phyloP scores from a whole-genome alignment of 2,329 filamentous ascomycete genomes.

The Incumbomyces lentus region DNA sequence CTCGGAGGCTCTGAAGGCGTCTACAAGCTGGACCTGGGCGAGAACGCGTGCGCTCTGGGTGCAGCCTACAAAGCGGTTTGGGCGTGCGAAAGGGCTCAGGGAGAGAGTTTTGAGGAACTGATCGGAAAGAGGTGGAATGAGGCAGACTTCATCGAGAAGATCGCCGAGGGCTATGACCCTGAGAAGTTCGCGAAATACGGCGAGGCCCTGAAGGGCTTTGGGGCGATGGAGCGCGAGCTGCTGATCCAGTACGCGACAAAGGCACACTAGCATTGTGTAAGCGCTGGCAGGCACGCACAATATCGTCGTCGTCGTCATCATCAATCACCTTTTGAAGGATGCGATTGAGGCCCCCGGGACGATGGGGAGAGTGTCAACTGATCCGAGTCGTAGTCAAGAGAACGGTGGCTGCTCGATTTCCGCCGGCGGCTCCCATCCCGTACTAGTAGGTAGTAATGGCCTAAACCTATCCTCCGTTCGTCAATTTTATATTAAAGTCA shows the following conservation, averaged over 20 bases:
- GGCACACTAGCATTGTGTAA: too few relatives aligned
- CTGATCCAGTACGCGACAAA: not conserved
- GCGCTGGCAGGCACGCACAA: too few relatives aligned
- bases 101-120: slow-evolving; percentile 78
- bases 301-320: too few relatives aligned
- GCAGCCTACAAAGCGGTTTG: slow-evolving; percentile 94
- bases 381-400: too few relatives aligned
- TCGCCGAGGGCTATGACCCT: slow-evolving; percentile 69
- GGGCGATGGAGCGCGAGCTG: slow-evolving; percentile 60
- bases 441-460: too few relatives aligned
- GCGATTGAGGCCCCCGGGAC: too few relatives aligned
- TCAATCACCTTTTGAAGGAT: too few relatives aligned
- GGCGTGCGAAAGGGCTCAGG: slow-evolving; percentile 59
- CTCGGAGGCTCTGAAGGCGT: slow-evolving; percentile 83
- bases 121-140: slow-evolving; percentile 79
- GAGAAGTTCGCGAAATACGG: slow-evolving; percentile 71
- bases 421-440: too few relatives aligned
- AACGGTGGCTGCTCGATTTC: too few relatives aligned
- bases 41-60: slow-evolving; percentile 87
- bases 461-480: too few relatives aligned
- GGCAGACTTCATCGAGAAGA: slow-evolving; percentile 68
- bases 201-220: slow-evolving; percentile 63
- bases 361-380: too few relatives aligned
- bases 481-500: too few relatives aligned
- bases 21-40: slow-evolving; percentile 85